Base-by-base conservation (phyloP, 106 monocot species). In the Xerophyta viscosa region DNA sequence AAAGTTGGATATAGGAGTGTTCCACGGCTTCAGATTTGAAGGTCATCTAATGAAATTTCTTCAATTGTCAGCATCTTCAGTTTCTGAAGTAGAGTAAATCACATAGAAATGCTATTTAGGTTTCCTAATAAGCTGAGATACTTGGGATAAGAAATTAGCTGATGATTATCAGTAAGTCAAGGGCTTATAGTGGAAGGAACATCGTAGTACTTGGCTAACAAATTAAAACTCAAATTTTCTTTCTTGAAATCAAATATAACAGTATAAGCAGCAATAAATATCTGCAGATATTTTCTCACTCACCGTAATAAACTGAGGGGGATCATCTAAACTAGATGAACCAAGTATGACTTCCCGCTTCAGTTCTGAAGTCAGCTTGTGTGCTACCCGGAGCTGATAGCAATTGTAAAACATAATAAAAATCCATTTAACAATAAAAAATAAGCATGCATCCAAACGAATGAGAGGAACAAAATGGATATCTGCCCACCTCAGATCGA, bases 321-420 rank as follows among this genome's bases (percentile, higher is more conserved):
- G 75, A 64, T 74, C 67, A 52, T 80, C 69, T 10, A 69, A 23
- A 58, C 75, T 75, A 46, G 75, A 44, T 51, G 63, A 75, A 21
- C 75, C 75, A 63, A 75, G 68, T 23, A 75, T 41, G 27, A 75
- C 39, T 68, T 75, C 75, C 50, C 75, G 63, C 57, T 26, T 77
- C 26, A 86, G 27, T 54, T 86, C 77, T 49, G 44, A 44, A 9
- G 75, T 68, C 11, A 75, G 68, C 52, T 68, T 68, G 58, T 75
- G 75, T 36, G 43, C 64, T 50, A 21, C 76, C n/a, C 80, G 86
- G 13, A 86, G 48, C 86, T 86, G 71, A 70, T 55, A n/a, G 19
- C 55, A 67, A 15, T 15, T n/a, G 71, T 46, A 42, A n/a, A n/a
- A 9, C 36, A 24, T 10, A 0, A 24, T 13, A 39, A 6, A 15